These are phyloP conservation scores for Conticribra guillardii DNA, from an alignment of 108 stramenopile genomes.

Conservation along the genomic window DNA sequence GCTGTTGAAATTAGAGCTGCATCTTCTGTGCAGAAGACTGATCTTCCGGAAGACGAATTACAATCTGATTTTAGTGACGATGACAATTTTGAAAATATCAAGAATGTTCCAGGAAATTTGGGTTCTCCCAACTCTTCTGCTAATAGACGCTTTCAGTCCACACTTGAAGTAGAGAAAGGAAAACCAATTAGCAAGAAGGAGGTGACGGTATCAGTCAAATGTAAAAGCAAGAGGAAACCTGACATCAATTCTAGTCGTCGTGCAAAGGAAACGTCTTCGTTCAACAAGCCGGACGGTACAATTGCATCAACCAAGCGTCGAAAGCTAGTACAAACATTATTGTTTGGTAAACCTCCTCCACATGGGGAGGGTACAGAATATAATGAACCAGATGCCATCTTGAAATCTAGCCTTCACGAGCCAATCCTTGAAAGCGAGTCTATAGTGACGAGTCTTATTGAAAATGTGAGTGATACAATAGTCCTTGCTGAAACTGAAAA, in stretches of 20 bases:
- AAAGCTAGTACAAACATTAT: conserved; percentile 28
- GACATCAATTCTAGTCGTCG: conserved; percentile 4
- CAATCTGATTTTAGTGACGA: conserved; percentile 47
- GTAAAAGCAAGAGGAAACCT: not conserved
- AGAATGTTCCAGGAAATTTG: conserved; percentile 12
- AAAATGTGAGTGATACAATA: not conserved
- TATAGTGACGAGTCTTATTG: not conserved
- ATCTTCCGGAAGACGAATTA: conserved; percentile 49
- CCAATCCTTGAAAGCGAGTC: not conserved
- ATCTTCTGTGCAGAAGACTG: conserved; percentile 18
- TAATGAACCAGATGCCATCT: not conserved
- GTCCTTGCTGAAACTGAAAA: not conserved
- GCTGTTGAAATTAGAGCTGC: conserved; percentile 9
- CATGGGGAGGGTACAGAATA: not conserved
- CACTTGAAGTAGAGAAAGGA: too few relatives aligned
- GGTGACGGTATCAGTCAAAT: not conserved
- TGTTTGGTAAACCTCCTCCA: conserved; percentile 41
- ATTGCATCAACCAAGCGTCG: conserved; percentile 2
- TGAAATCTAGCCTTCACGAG: not conserved
- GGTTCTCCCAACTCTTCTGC: too few relatives aligned
- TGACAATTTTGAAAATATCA: conserved; percentile 4
- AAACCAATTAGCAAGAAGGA: not conserved
- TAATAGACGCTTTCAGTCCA: too few relatives aligned
- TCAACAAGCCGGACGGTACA: not conserved
- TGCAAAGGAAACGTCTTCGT: conserved; percentile 5